Base-by-base conservation (phyloP, 1,284 basidiomycete species). In the Sporisorium scitamineum region DNA sequence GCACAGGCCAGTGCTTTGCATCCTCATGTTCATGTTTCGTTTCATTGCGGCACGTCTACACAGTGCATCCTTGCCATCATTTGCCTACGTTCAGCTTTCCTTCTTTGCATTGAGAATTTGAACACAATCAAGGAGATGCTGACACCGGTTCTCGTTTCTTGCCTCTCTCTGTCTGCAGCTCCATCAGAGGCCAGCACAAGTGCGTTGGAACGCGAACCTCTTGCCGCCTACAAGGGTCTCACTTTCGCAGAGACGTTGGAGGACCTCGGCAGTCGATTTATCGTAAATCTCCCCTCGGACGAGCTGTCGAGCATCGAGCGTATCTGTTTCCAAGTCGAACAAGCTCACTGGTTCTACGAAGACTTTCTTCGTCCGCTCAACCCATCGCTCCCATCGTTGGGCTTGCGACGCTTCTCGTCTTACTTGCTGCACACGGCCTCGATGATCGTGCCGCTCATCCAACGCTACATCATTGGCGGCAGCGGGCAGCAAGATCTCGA, bases 291-390 rank as follows among this genome's bases (percentile, higher is more conserved):
- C 58, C 97, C 97, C 6, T 92, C 93, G 73, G 92, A 94, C 82
- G 97, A 99, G 87, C 90, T 96, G 67, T 90, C 90, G 56, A 94
- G 92, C 24, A 89, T 97, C 69, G 94, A 97, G 85, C 90, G 97
- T 72, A 91, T 99, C 82, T 97, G 94, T 87, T 99, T 99, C 88
- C 97, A 99, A 87, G 94, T 98, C 66, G 97, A 99, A 87, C 95
- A 98, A 89, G 97, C 97, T 20, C 96, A 99, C 86, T 99, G 97
- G 97, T 99, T 95, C 87, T 99, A 99, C 85, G 96, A 99, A 87
- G 97, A 99, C 86, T 99, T 97, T 81, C 91, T 99, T 71, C 92
- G 96, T 20, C 86, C 87, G 1, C 89, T 92, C 84, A 94, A 97
- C 78, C 92, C 92, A 2, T 90, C 91, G 61, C 90, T 98, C 39